Evolutionary conservation across 495 filamentous ascomycete species (phyloP).

Genomic region (Tuber microsphaerosporum): DNA sequence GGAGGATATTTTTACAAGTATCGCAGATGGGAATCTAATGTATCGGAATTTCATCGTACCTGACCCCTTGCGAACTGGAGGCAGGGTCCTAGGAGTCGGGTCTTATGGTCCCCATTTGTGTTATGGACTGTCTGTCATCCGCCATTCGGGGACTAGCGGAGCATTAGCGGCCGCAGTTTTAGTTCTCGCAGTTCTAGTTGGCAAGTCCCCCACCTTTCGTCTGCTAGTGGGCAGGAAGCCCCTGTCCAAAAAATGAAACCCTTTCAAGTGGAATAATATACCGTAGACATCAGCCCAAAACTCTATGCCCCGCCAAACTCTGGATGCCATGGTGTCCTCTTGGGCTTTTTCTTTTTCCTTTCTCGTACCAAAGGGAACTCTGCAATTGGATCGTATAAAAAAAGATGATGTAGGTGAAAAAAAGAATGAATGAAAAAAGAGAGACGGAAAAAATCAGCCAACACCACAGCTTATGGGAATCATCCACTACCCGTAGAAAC

Average conservation of each 20-base stretch:
- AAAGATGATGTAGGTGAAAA: constrained; percentile 3
- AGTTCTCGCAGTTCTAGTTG: background rate
- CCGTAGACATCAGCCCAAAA: background rate
- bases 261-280: background rate
- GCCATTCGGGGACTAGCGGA: background rate
- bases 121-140: background rate
- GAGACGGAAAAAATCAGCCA: background rate
- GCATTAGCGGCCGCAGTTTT: background rate
- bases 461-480: background rate
- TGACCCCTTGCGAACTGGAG: background rate
- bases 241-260: background rate
- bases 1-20: background rate
- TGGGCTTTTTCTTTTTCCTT: background rate
- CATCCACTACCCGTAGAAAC: background rate
- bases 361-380: background rate
- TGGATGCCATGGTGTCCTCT: background rate
- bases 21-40: background rate
- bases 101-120: background rate
- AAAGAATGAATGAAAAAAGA: background rate
- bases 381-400: background rate
- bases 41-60: background rate
- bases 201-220: background rate
- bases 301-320: background rate
- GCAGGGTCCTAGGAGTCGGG: background rate
- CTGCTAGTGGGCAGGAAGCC: background rate